Percentiles rank a stretch among this genome's conserved stretches.
Evolutionary conservation across 768 basidiomycete genomes (phyloP).

Genomic region (Russula emetica): DNA sequence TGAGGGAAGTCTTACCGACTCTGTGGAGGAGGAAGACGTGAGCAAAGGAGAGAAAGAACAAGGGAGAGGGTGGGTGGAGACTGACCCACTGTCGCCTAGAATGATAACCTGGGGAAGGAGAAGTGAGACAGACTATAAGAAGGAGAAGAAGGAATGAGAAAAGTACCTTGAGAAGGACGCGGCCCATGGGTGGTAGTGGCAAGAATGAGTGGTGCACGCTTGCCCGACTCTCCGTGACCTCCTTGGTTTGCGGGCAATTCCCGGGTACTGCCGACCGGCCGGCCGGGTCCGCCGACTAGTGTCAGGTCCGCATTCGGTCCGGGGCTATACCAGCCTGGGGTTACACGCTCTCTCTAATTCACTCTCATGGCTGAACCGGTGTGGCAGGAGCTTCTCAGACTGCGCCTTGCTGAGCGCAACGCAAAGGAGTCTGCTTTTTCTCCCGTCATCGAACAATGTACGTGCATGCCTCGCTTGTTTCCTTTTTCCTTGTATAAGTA

Average conservation of each 20-base stretch:
- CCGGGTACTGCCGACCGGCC: neutral
- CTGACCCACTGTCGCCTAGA: slow-evolving; percentile 94
- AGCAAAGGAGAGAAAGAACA: slow-evolving; percentile 2
- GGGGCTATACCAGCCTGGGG: neutral
- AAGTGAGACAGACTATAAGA: slow-evolving; percentile 17
- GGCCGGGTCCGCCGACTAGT: neutral
- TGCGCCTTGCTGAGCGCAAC: slow-evolving; percentile 80
- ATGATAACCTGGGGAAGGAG: slow-evolving; percentile 78
- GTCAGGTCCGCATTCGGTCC: neutral
- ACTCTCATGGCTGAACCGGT: slow-evolving; percentile 67
- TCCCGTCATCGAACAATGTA: slow-evolving; percentile 90
- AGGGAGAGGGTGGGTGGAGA: slow-evolving; percentile 27
- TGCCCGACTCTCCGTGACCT: neutral
- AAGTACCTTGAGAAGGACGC: slow-evolving; percentile 76
- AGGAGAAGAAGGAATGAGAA: neutral
- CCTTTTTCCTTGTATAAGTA: slow-evolving; percentile 23
- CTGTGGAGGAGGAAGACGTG: slow-evolving; percentile 39
- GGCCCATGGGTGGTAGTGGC: slow-evolving; percentile 54
- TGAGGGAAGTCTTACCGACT: slow-evolving; percentile 98
- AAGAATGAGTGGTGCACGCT: slow-evolving; percentile 22
- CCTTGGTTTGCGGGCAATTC: neutral
- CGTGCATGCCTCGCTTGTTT: slow-evolving; percentile 33
- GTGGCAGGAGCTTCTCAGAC: slow-evolving; percentile 80
- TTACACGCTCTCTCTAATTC: slow-evolving; percentile 9
- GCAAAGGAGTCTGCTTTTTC: slow-evolving; percentile 75